Base-by-base conservation (phyloP, 352 stramenopile genomes). In the Phytophthora ramorum region DNA sequence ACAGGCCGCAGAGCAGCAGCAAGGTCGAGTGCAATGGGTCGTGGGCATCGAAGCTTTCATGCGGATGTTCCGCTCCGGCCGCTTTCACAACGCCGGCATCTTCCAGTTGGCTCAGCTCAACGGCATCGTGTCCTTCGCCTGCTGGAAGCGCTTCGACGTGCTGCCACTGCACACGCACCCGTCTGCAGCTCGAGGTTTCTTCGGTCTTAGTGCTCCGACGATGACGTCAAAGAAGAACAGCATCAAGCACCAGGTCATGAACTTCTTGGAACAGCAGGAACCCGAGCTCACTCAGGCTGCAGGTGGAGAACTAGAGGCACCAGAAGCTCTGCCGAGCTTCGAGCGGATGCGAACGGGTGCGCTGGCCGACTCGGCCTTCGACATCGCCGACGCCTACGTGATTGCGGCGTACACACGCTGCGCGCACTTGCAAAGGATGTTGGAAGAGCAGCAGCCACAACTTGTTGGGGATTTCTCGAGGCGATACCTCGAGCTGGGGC, bases 41-140 rank as follows among this genome's bases (percentile, higher is more conserved):
- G 85, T 96, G 37, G 88, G 88, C 50, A 90, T 96, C 51, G 88
- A 96, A 72, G 88, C 90, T 37, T 96, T 95, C 58, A 85, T 96
- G 78, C 81, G 86, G 49, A 91, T 90, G 79, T 96, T 91, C 69
- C 75, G 78, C 55, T 80, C 83, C 16, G 88, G 88, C 0, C 62
- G 71, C 32, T 91, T 91, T 69, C 83, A 96, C 75, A 93, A 90
- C 63, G 87, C 89, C 54, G 88, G 88, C 43, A 83, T 96, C 28
- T 93, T 96, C 69, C 88, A 96, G 60, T 69, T 96, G 30, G 88
- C 86, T 26, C 88, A 96, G 63, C 83, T 96, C 52, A 96, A 96
- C 44, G 88, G 84, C 40, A 90, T 94, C 50, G 86, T 94, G 40
- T 93, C 84, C 40, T 96, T 90, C 69, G 66, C 77, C 10, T 90